Evolutionary conservation across 2,329 filamentous ascomycete genomes (phyloP).

Genomic region (Dactylellina cionopaga): DNA sequence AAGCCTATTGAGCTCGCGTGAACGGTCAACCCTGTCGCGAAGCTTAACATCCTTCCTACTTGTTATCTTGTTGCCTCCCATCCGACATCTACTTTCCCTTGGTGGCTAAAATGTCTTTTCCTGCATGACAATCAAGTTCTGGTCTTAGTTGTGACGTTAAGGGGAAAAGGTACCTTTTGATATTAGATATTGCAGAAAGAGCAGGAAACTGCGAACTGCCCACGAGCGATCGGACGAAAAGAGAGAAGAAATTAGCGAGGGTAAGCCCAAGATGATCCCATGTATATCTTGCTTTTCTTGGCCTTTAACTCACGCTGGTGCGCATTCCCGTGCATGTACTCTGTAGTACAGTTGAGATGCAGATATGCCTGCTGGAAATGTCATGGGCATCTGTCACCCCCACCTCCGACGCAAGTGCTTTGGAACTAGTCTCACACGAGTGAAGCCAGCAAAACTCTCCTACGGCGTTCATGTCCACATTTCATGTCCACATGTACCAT

Average conservation of each 20-base stretch:
- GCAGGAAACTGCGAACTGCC: conserved; percentile 3
- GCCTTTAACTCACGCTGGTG: conserved; percentile 21
- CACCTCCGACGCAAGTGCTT: conserved; percentile 17
- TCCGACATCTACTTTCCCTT: conserved; percentile 48
- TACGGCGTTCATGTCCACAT: conserved; percentile 21
- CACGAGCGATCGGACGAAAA: conserved; percentile 22
- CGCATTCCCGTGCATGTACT: conserved; percentile 42
- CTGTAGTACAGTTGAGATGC: no score
- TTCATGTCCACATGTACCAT: conserved; percentile 25
- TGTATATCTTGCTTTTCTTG: conserved; percentile 29
- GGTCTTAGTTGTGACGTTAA: neutral
- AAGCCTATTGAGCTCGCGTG: conserved; percentile 44
- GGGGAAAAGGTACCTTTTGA: neutral
- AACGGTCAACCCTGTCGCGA: conserved; percentile 42
- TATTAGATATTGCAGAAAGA: conserved; percentile 12
- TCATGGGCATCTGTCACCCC: conserved; percentile 35
- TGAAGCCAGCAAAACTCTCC: conserved; percentile 22
- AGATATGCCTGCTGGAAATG: conserved; percentile 22
- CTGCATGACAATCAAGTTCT: conserved; percentile 24
- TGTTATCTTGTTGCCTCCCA: conserved; percentile 42
- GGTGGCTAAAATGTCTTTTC: conserved; percentile 25
- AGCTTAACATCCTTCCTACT: conserved; percentile 9
- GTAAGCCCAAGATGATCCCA: conserved; percentile 36
- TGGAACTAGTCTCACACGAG: conserved; percentile 25
- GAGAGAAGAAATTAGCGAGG: conserved; percentile 27